Evolutionary conservation across 768 basidiomycete genomes (phyloP).

Genomic region (Amylocystis lapponica): DNA sequence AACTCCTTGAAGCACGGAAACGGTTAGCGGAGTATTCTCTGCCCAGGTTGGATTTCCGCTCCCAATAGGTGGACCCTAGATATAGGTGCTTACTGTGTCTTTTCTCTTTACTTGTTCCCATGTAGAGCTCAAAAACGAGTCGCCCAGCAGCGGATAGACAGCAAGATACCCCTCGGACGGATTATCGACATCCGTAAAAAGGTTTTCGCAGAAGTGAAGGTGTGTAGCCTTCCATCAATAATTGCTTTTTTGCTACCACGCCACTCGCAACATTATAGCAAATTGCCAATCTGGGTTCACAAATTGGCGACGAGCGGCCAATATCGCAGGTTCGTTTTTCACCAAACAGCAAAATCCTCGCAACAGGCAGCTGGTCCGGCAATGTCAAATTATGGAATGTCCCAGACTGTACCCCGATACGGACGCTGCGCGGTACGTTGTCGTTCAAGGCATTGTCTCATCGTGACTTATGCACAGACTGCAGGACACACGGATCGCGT

Average conservation of each 20-base stretch:
- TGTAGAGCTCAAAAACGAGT: slow-evolving; percentile 93
- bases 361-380: slow-evolving; percentile 96
- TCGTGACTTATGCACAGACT: background rate
- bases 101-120: slow-evolving; percentile 34
- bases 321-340: slow-evolving; percentile 92
- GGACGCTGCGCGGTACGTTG: slow-evolving; percentile 62
- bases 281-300: slow-evolving; percentile 90
- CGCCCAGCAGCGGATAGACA: slow-evolving; percentile 89
- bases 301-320: slow-evolving; percentile 96
- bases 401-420: slow-evolving; percentile 78
- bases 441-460: background rate
- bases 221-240: slow-evolving; percentile 29
- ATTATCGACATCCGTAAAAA: slow-evolving; percentile 92
- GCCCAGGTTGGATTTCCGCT: slow-evolving; percentile 81
- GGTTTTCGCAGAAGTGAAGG: slow-evolving; percentile 86
- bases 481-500: slow-evolving; percentile 85
- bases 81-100: slow-evolving; percentile 71
- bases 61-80: slow-evolving; percentile 40
- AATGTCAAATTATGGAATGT: slow-evolving; percentile 94
- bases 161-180: slow-evolving; percentile 77
- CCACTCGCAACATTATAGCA: slow-evolving; percentile 40
- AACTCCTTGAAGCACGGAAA: slow-evolving; percentile 79
- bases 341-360: slow-evolving; percentile 82
- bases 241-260: background rate
- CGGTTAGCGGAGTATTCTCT: slow-evolving; percentile 91